Evolutionary conservation across 2,329 filamentous ascomycete genomes (phyloP), one percentile per base, ranked within the genome.

Genomic region (Xylaria sp.): DNA sequence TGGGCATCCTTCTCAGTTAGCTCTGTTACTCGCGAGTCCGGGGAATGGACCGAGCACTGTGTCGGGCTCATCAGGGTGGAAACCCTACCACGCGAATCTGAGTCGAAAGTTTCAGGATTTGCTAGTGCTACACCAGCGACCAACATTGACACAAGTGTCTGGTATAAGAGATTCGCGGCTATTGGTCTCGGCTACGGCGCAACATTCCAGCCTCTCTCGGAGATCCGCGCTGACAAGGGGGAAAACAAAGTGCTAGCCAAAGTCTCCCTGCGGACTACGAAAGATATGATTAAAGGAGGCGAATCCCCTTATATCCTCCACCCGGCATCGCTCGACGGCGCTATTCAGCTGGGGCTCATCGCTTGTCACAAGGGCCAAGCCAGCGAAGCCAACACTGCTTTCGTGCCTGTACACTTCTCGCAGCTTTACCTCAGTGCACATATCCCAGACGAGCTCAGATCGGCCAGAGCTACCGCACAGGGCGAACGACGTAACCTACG

Each of bases 281-380:
- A 36, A 4, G 72, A 47, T 60, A 59, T 51, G 2, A 69, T 68
- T 9, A 27, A 27, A 27, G 24, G 24, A 27, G 24, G 24, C 24
- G 73, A 75, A 34, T 74, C 72, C 0, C 45, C 12, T 1, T 75
- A 75, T 19, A 11, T 61, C 2, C 11, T 76, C 12, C 74, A 76
- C 27, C 74, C 74, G 11, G 57, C 73, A 3, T 47, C 72, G 2
- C 54, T 76, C 0, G 71, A 74, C 34, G 65, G 42, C 11, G 24
- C 55, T 5, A 53, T 75, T 27, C 74, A 72, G 24, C 68, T 76
- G 0, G 70, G 67, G 1, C 57, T 74, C 1, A 72, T 75, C 4
- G 70, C 72, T 7, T 71, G 67, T 21, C 27, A 74, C 24, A 69
- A 69, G 4, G 74, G 74, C 1, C 68, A 69, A 12, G 14, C 59